phyloP scores from a whole-genome alignment of 805 yeast genomes.

The Candida jianshihensis region DNA sequence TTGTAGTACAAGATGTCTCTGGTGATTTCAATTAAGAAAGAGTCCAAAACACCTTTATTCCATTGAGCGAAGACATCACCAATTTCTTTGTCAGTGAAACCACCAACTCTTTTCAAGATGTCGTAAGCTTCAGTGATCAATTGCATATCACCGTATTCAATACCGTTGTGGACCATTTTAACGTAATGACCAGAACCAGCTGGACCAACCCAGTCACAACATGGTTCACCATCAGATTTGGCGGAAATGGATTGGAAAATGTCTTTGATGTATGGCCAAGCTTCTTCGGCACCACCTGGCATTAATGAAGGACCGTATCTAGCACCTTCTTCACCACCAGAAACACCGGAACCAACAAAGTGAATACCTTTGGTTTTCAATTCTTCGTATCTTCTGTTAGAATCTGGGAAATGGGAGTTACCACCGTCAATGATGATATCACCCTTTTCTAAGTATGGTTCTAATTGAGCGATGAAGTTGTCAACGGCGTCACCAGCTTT shows the following conservation, averaged over 20 bases:
- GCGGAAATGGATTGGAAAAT: slow-evolving; percentile 96
- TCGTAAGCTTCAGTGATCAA: slow-evolving; percentile 97
- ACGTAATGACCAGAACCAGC: slow-evolving; percentile 99
- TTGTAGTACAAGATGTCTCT: slow-evolving; percentile 87
- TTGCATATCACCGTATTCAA: slow-evolving; percentile 99
- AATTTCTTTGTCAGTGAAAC: slow-evolving; percentile 84
- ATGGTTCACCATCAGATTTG: slow-evolving; percentile 96
- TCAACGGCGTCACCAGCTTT: slow-evolving; percentile 98
- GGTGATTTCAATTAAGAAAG: slow-evolving; percentile 94
- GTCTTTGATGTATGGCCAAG: slow-evolving; percentile 97
- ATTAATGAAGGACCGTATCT: slow-evolving; percentile 97
- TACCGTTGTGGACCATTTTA: slow-evolving; percentile 99
- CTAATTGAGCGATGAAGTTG: slow-evolving; percentile 76
- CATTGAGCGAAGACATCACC: slow-evolving; percentile 86
- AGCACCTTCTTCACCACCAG: slow-evolving; percentile 99
- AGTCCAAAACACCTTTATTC: slow-evolving; percentile 97
- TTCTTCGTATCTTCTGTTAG: slow-evolving; percentile 93
- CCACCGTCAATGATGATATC: slow-evolving; percentile 99
- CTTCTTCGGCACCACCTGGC: slow-evolving; percentile 99
- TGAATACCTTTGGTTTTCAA: slow-evolving; percentile 79
- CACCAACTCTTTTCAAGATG: slow-evolving; percentile 89
- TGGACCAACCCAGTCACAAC: slow-evolving; percentile 99
- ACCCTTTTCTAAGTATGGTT: slow-evolving; percentile 90
- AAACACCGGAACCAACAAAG: slow-evolving; percentile 98
- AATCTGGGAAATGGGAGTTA: slow-evolving; percentile 98